phyloP scores from a whole-genome alignment of 306 rosid genomes.

The Quercus alba region DNA sequence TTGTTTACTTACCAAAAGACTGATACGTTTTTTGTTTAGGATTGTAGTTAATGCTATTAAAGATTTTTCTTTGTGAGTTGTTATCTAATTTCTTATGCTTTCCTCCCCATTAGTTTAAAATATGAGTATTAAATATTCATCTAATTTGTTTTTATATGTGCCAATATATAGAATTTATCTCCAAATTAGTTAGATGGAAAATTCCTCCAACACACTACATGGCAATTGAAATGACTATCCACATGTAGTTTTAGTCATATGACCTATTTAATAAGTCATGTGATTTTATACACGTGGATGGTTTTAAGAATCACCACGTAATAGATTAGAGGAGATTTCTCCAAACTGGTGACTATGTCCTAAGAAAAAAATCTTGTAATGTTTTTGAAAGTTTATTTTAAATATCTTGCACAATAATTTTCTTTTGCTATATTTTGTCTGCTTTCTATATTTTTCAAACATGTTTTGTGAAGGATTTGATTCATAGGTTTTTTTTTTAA shows the following conservation, averaged over 20 bases:
- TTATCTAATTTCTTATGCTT: too few species aligned
- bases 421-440: background rate
- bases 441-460: background rate
- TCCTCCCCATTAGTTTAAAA: background rate
- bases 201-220: too few species aligned
- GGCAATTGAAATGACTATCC: fast-evolving
- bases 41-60: background rate
- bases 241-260: too few species aligned
- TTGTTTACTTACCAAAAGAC: background rate
- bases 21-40: background rate
- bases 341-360: background rate
- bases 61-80: too few species aligned
- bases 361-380: background rate
- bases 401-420: background rate
- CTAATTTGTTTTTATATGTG: background rate
- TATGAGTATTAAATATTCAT: background rate
- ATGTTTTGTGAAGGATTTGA: background rate
- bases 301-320: too few species aligned
- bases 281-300: too few species aligned
- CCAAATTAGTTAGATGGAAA: too few species aligned
- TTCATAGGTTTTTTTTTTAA: background rate
- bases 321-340: too few species aligned
- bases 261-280: fast-evolving
- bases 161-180: background rate
- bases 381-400: background rate